These are phyloP conservation scores for Acorus gramineus DNA, from an alignment of 106 monocot species.

Conservation along the genomic window DNA sequence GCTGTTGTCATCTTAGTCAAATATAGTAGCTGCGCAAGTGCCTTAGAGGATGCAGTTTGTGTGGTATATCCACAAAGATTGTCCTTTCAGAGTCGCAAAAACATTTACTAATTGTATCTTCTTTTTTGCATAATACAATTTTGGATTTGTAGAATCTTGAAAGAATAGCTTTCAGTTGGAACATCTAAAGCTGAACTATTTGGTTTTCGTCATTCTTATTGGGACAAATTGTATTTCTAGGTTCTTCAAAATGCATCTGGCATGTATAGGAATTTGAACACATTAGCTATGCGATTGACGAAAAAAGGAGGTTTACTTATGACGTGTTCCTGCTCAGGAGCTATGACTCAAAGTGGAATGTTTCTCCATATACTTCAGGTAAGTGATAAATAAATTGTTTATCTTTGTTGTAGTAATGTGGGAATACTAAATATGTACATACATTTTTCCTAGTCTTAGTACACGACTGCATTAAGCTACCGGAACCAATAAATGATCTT, in stretches of 20 bases:
- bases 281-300: conserved; percentile 83
- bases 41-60: too few relatives aligned
- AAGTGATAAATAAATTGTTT: conserved; percentile 4
- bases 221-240: conserved; percentile 20
- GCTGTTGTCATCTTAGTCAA: too few relatives aligned
- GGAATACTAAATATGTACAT: too few relatives aligned
- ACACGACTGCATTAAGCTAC: too few relatives aligned
- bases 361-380: conserved; percentile 76
- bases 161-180: background rate
- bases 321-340: conserved; percentile 98
- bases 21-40: too few relatives aligned
- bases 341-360: conserved; percentile 84
- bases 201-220: background rate
- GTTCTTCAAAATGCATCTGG: conserved; percentile 81
- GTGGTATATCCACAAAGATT: too few relatives aligned
- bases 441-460: too few relatives aligned
- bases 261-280: conserved; percentile 88
- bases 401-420: too few relatives aligned
- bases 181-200: background rate
- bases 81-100: too few relatives aligned
- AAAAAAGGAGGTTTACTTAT: conserved; percentile 80
- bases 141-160: background rate
- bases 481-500: too few relatives aligned
- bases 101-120: too few relatives aligned
- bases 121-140: background rate